phyloP scores from a whole-genome alignment of 805 yeast species.

The Saturnispora kantuleensis region DNA sequence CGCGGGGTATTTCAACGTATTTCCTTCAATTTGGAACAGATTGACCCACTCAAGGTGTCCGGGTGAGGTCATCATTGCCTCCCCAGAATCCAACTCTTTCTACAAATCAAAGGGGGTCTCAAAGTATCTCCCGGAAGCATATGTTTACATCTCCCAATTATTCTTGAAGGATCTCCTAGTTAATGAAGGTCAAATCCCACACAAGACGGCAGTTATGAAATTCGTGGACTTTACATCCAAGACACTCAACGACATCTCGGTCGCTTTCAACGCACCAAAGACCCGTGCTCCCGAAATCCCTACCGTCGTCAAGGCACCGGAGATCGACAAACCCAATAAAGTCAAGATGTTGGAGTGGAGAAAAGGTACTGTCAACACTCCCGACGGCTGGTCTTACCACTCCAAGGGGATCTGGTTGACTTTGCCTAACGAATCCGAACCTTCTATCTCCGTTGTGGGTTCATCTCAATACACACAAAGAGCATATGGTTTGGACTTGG shows the following conservation, averaged over 20 bases:
- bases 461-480: constrained; percentile 90
- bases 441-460: constrained; percentile 76
- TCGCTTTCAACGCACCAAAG: constrained; percentile 2
- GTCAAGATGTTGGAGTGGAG: constrained; percentile 76
- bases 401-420: constrained; percentile 92
- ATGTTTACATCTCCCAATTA: constrained; percentile 59
- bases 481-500: constrained; percentile 81
- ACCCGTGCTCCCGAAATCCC: no score
- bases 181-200: constrained; percentile 8
- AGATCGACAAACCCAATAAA: constrained; percentile 17
- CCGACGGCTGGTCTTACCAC: constrained; percentile 93
- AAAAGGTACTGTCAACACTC: constrained; percentile 71
- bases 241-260: constrained; percentile 6
- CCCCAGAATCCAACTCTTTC: constrained; percentile 91
- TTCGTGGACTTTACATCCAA: constrained; percentile 11
- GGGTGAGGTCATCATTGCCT: constrained; percentile 79
- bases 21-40: constrained; percentile 54
- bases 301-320: not conserved
- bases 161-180: constrained; percentile 41
- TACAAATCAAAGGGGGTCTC: constrained; percentile 78
- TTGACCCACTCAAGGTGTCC: constrained; percentile 48
- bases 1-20: constrained; percentile 93
- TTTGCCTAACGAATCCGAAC: constrained; percentile 44
- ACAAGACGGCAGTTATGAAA: constrained; percentile 23
- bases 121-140: constrained; percentile 76